phyloP scores from a whole-genome alignment of 352 stramenopile genomes.

The Globisporangium irregulare region DNA sequence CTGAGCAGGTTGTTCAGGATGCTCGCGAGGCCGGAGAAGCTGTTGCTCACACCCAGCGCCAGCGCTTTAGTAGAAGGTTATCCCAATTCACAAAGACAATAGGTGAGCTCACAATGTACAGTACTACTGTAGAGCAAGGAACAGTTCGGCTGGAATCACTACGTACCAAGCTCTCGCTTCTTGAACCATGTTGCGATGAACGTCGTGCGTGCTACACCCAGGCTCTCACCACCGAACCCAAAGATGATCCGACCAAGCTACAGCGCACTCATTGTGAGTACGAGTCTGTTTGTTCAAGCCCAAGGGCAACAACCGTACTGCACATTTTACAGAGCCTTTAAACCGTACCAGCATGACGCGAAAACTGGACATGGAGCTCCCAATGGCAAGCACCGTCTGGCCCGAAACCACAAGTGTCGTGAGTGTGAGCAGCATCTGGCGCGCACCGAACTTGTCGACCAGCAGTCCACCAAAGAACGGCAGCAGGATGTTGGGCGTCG shows the following conservation, averaged over 20 bases:
- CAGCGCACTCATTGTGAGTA: slow-evolving; percentile 8
- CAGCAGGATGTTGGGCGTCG: slow-evolving; percentile 79
- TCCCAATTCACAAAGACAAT: neutral
- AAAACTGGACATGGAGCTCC: slow-evolving; percentile 38
- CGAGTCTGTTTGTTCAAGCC: neutral
- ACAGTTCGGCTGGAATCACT: neutral
- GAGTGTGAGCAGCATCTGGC: slow-evolving; percentile 63
- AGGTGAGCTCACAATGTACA: too few relatives aligned
- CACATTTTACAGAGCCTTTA: neutral
- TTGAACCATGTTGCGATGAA: slow-evolving; percentile 83
- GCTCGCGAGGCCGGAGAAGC: slow-evolving; percentile 61
- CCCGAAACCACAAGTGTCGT: slow-evolving; percentile 50
- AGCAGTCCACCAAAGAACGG: slow-evolving; percentile 82
- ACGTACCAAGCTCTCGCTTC: slow-evolving; percentile 62
- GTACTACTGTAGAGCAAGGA: too few relatives aligned
- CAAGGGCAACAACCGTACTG: neutral
- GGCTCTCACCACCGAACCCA: slow-evolving; percentile 78
- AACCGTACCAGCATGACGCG: slow-evolving; percentile 39
- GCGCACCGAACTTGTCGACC: slow-evolving; percentile 65
- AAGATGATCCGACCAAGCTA: slow-evolving; percentile 78
- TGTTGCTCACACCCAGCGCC: slow-evolving; percentile 76
- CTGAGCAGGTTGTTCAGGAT: slow-evolving; percentile 81
- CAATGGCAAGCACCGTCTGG: slow-evolving; percentile 70
- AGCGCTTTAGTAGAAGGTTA: slow-evolving; percentile 35
- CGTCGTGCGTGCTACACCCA: slow-evolving; percentile 70